phyloP scores from a whole-genome alignment of 2,329 filamentous ascomycete species.

The Pestalotiopsis sp. region DNA sequence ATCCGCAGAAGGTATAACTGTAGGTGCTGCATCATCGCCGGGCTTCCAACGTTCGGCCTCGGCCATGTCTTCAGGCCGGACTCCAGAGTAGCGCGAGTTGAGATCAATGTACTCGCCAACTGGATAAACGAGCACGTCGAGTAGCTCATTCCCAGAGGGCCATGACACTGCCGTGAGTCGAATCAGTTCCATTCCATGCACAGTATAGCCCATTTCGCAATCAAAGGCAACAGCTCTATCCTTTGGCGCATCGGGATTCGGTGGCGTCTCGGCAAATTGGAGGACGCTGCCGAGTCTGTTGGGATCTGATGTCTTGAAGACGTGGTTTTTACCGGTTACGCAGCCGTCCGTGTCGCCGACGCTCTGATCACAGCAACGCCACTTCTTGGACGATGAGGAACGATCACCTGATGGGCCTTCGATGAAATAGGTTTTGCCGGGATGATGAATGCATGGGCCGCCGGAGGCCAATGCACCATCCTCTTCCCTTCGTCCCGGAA shows the following conservation, averaged over 20 bases:
- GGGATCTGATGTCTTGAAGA: constrained; percentile 81
- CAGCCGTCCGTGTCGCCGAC: constrained; percentile 78
- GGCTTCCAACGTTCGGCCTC: constrained; percentile 63
- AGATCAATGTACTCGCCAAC: constrained; percentile 84
- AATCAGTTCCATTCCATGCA: constrained; percentile 83
- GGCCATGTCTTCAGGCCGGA: constrained; percentile 76
- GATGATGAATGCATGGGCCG: constrained; percentile 81
- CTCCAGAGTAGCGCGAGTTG: constrained; percentile 90
- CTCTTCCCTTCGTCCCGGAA: constrained; percentile 77
- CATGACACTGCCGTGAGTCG: constrained; percentile 88
- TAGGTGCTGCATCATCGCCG: constrained; percentile 30
- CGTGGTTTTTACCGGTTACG: constrained; percentile 71
- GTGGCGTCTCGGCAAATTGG: constrained; percentile 80
- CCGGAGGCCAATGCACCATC: constrained; percentile 78
- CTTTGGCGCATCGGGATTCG: constrained; percentile 54
- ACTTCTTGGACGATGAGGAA: constrained; percentile 62
- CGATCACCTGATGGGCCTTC: constrained; percentile 58
- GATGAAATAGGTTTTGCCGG: constrained; percentile 69
- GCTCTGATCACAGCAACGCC: constrained; percentile 77
- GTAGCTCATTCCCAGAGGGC: constrained; percentile 73
- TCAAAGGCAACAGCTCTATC: constrained; percentile 81
- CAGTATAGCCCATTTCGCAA: constrained; percentile 97
- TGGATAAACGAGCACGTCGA: constrained; percentile 86
- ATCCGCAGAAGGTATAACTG: constrained; percentile 22
- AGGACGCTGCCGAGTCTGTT: constrained; percentile 78